Evolutionary conservation across 768 basidiomycete species (phyloP).

Genomic region (Mycena crocata): DNA sequence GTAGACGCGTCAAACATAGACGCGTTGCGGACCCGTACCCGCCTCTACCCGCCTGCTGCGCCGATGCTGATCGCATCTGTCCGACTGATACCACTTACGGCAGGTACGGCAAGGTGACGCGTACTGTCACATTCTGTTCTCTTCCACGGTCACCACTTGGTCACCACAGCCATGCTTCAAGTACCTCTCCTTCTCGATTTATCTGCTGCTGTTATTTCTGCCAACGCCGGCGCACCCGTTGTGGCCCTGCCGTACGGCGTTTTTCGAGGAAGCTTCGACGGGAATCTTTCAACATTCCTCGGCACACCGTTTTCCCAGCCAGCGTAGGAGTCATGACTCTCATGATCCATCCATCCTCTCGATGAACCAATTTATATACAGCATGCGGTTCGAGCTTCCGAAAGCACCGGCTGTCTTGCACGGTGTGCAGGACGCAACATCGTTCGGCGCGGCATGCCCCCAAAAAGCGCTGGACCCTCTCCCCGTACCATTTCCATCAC

Average conservation of each 20-base stretch:
- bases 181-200: too few relatives aligned
- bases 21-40: too few relatives aligned
- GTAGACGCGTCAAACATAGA: too few relatives aligned
- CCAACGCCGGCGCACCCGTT: not conserved
- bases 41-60: too few relatives aligned
- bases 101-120: too few relatives aligned
- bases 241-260: slow-evolving; percentile 5
- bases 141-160: too few relatives aligned
- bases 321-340: not conserved
- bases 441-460: slow-evolving; percentile 15
- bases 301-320: slow-evolving; percentile 14
- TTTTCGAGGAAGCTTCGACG: not conserved
- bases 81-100: too few relatives aligned
- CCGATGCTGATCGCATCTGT: too few relatives aligned
- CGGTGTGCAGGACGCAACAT: slow-evolving; percentile 14
- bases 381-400: slow-evolving; percentile 7
- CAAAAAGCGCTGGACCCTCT: slow-evolving; percentile 7
- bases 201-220: too few relatives aligned
- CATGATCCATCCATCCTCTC: too few relatives aligned
- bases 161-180: too few relatives aligned
- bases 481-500: not conserved
- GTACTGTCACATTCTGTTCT: too few relatives aligned
- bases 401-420: not conserved
- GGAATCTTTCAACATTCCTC: slow-evolving; percentile 15
- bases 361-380: not conserved